Evolutionary conservation across 768 basidiomycete genomes (phyloP).

Genomic region (Lactifluus echinatus): DNA sequence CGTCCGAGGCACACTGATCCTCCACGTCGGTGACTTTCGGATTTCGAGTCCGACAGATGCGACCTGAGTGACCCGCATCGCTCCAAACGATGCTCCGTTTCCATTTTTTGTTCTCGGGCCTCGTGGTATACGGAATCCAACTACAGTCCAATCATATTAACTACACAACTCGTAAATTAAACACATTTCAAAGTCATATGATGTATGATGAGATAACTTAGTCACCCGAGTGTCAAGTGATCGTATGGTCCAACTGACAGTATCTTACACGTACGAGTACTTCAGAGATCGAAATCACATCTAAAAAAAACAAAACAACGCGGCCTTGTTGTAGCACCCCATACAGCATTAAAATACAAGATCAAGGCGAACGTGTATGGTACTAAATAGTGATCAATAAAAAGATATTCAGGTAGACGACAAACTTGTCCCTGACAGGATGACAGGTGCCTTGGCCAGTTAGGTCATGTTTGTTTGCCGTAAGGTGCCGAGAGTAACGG

Average conservation of each 20-base stretch:
- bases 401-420: background rate
- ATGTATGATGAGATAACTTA: background rate
- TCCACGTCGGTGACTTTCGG: too few relatives aligned
- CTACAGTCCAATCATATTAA: too few relatives aligned
- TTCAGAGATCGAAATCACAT: background rate
- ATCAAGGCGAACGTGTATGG: background rate
- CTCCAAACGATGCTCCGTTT: too few relatives aligned
- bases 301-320: background rate
- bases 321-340: background rate
- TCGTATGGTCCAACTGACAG: background rate
- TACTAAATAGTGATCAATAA: constrained; percentile 8
- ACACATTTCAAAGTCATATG: background rate
- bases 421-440: background rate
- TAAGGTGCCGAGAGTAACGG: background rate
- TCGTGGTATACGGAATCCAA: too few relatives aligned
- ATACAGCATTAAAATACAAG: background rate
- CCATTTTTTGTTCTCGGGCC: too few relatives aligned
- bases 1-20: too few relatives aligned
- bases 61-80: too few relatives aligned
- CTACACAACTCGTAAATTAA: too few relatives aligned
- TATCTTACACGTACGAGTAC: background rate
- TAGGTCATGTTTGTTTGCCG: background rate
- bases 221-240: background rate
- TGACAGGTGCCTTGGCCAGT: background rate
- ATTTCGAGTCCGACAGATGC: too few relatives aligned